Percentiles rank a stretch among this genome's conserved stretches.
These are phyloP conservation scores for Melanogaster broomeanus DNA, from an alignment of 768 basidiomycete genomes.

Conservation along the genomic window DNA sequence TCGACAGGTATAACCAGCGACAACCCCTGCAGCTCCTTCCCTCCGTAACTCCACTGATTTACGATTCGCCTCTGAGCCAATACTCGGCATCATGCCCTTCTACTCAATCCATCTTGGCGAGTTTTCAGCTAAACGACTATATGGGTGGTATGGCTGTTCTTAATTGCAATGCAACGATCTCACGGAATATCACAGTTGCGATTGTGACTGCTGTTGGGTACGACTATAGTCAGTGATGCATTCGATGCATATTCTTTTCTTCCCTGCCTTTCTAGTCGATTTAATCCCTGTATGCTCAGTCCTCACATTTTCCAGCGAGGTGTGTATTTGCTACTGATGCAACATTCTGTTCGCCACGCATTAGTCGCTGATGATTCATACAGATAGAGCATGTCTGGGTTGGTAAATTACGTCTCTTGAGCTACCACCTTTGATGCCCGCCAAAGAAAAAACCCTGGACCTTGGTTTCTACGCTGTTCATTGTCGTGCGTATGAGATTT, in stretches of 20 bases:
- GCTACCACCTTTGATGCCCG: background rate
- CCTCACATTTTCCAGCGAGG: constrained; percentile 17
- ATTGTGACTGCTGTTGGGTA: constrained; percentile 11
- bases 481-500: background rate
- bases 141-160: constrained; percentile 2
- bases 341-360: background rate
- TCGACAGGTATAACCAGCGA: too few relatives aligned
- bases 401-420: background rate
- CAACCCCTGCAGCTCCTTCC: too few relatives aligned
- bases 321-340: background rate
- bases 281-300: constrained; percentile 5
- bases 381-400: constrained; percentile 22
- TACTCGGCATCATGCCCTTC: background rate
- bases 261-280: too few relatives aligned
- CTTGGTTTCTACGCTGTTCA: background rate
- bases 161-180: background rate
- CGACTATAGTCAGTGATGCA: constrained; percentile 19
- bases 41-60: too few relatives aligned
- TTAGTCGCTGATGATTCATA: background rate
- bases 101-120: constrained; percentile 3
- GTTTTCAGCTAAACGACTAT: constrained; percentile 10
- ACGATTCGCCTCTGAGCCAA: too few relatives aligned
- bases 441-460: background rate
- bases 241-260: background rate
- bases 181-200: constrained; percentile 8